Evolutionary conservation across 164 flowering plant genomes (phyloP).

Genomic region (grape (Vitis vinifera)): ASM3070453v1 NC_081809.1:26334001-26334500

Average conservation of each 20-base stretch:
- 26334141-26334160: neutral
- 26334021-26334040: neutral
- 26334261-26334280: neutral
- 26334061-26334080: no score
- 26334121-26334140: neutral
- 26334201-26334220: neutral
- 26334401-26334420: no score
- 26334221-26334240: neutral
- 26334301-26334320: neutral
- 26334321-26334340: no score
- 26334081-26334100: no score
- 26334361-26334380: no score
- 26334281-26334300: neutral
- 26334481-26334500: constrained; percentile 93
- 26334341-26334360: no score
- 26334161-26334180: neutral
- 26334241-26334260: neutral
- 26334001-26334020: no score
- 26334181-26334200: neutral
- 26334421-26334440: neutral
- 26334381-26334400: no score
- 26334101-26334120: no score
- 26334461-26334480: constrained; percentile 76
- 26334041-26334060: neutral
- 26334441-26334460: constrained; percentile 86